Base-by-base conservation (phyloP, 1,139 yeast species). In the Insectozyma bohioensis region DNA sequence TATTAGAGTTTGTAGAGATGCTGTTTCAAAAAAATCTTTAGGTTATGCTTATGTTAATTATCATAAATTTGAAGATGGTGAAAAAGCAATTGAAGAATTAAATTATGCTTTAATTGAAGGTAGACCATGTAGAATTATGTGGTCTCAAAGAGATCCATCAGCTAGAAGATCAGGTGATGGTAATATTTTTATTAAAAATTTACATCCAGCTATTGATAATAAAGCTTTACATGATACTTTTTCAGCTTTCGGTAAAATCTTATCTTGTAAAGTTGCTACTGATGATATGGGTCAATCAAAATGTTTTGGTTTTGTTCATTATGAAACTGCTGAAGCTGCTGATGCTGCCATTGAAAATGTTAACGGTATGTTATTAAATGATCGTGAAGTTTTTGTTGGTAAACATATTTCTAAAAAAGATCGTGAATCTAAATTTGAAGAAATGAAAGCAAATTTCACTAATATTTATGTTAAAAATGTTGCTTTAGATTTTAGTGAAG, bases 81-180 rank as follows among this genome's bases (percentile, higher is more conserved):
- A 85, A 70, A 82, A 78, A 59, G 98, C 99, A 47, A 75, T 92
- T 63, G 95, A 88, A 61, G 95, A 88, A 67, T 79, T 94, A 69
- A 94, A 92, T 85, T 92, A 92, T 74, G 70, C 88, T 43, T 81
- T 80, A 56, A 81, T 92, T 69, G 92, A 90, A 69, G 97, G 97
- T 58, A 88, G 85, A 60, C 92, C 97, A 55, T 88, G 97, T 72
- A 90, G 99, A 71, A 92, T 92, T 73, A 94, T 94, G 98, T 90
- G 97, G 97, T 88, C 97, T 49, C 98, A 94, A 76, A 87, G 98
- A 72, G 97, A 92, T 65, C 98, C 98, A 47, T 79, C 96, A 46
- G 67, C 83, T 55, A 86, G 98, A 78, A 87, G 86, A 77, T 84
- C 85, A 59, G 97, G 97, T 63, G 85, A 87, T 48, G 97, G 97